phyloP scores from a whole-genome alignment of 1,139 yeast genomes.

The Debaryomyces udenii region DNA sequence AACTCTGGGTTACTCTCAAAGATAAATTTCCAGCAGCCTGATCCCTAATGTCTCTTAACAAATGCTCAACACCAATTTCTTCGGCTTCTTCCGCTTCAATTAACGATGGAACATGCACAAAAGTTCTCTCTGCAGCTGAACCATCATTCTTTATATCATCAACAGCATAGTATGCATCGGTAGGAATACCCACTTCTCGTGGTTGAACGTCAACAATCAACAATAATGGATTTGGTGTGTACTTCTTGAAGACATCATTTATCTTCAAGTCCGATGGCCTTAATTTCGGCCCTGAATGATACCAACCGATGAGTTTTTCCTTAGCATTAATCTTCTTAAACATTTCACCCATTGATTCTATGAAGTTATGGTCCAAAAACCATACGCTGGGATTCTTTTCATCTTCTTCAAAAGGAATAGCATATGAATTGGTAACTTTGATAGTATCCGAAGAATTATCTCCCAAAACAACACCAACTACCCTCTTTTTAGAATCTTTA shows the following conservation, averaged over 20 bases:
- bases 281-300: constrained; percentile 95
- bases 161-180: constrained; percentile 91
- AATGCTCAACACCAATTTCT: constrained; percentile 97
- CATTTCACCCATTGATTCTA: constrained; percentile 97
- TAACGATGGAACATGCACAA: constrained; percentile 87
- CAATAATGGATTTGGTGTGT: constrained; percentile 79
- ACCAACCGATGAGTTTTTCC: constrained; percentile 97
- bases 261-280: constrained; percentile 87
- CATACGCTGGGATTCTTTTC: constrained; percentile 91
- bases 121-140: constrained; percentile 89
- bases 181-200: constrained; percentile 81
- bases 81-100: constrained; percentile 99
- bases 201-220: constrained; percentile 93
- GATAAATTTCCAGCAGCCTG: constrained; percentile 95
- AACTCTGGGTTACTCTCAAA: constrained; percentile 82
- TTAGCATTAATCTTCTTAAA: constrained; percentile 96
- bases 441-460: constrained; percentile 63
- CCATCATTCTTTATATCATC: constrained; percentile 98
- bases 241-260: constrained; percentile 84
- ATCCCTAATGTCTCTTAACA: constrained; percentile 90
- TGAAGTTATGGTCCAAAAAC: constrained; percentile 96
- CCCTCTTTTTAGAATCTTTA: constrained; percentile 70
- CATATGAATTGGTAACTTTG: constrained; percentile 76
- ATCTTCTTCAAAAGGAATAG: constrained; percentile 96
- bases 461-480: constrained; percentile 92